These are phyloP conservation scores for Pistacia integerrima DNA, from an alignment of 345 rosid species.

Conservation along the genomic window DNA sequence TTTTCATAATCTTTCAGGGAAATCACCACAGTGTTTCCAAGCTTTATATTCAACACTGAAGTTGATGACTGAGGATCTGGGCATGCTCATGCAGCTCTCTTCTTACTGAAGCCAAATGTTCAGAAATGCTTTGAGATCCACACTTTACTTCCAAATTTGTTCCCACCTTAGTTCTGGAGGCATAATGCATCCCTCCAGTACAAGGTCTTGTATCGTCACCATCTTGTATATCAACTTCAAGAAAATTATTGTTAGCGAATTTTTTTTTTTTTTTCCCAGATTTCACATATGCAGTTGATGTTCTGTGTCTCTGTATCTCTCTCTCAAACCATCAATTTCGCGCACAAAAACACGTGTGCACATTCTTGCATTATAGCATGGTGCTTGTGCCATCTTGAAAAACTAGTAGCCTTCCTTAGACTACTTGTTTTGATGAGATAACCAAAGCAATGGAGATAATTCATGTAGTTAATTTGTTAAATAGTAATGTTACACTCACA, in stretches of 20 bases:
- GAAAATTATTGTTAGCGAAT: too few relatives aligned
- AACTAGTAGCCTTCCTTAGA: neutral
- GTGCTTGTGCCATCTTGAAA: neutral
- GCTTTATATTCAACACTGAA: slow-evolving; percentile 64
- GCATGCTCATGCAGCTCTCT: too few relatives aligned
- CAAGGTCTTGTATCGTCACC: too few relatives aligned
- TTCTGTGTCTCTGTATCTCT: too few relatives aligned
- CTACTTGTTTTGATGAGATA: neutral
- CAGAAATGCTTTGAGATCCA: neutral
- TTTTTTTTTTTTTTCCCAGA: neutral
- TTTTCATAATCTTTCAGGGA: slow-evolving; percentile 33
- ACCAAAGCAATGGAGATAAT: neutral
- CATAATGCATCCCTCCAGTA: too few relatives aligned
- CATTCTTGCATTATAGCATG: too few relatives aligned
- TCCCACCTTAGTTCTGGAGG: neutral
- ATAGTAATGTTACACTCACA: too few relatives aligned
- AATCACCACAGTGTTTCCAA: slow-evolving; percentile 59
- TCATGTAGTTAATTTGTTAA: too few relatives aligned
- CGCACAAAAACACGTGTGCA: too few relatives aligned
- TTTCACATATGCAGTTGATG: neutral
- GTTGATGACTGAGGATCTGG: slow-evolving; percentile 37
- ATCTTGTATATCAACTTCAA: too few relatives aligned
- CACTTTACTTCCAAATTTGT: neutral
- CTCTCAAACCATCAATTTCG: too few relatives aligned
- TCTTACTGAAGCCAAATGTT: neutral